These are phyloP conservation scores for Colletotrichum spaethianum DNA, from an alignment of 2,329 filamentous ascomycete genomes.

Conservation along the genomic window DNA sequence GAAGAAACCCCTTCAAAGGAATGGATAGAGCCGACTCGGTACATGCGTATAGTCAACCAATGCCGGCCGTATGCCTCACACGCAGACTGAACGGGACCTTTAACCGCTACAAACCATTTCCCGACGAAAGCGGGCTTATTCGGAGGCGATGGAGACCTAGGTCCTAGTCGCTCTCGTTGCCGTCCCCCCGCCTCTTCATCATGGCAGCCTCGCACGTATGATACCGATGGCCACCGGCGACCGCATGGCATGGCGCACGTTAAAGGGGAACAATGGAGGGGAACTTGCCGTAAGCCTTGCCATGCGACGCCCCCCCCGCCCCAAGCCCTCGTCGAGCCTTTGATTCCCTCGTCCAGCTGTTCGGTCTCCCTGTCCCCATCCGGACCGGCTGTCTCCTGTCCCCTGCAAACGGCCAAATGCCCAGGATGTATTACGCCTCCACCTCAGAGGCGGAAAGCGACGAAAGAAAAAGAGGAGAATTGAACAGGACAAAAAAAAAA, in stretches of 20 bases:
- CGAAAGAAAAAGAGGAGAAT: background rate
- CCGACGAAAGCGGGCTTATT: background rate
- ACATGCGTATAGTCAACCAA: background rate
- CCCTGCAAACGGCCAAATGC: conserved; percentile 30
- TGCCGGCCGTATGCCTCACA: background rate
- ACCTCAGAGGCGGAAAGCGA: background rate
- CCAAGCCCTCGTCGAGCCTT: background rate
- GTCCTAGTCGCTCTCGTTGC: conserved; percentile 6
- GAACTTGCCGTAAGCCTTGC: conserved; percentile 17
- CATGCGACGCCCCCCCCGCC: background rate
- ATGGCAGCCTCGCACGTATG: conserved; percentile 19
- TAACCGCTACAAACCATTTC: background rate
- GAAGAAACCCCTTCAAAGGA: background rate
- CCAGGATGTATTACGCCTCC: conserved; percentile 14
- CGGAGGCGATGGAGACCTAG: background rate
- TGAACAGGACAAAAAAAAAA: background rate
- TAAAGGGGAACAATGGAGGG: conserved; percentile 6
- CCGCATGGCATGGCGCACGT: background rate
- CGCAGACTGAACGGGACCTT: background rate
- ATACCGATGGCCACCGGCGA: background rate
- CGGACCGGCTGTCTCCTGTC: conserved; percentile 20
- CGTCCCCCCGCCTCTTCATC: conserved; percentile 19
- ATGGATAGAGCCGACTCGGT: background rate
- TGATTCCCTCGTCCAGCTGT: conserved; percentile 4
- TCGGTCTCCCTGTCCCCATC: conserved; percentile 30